Evolutionary conservation across 2,329 filamentous ascomycete species (phyloP), one percentile per base, ranked within the genome.

Genomic region (Massarina eburnea): DNA sequence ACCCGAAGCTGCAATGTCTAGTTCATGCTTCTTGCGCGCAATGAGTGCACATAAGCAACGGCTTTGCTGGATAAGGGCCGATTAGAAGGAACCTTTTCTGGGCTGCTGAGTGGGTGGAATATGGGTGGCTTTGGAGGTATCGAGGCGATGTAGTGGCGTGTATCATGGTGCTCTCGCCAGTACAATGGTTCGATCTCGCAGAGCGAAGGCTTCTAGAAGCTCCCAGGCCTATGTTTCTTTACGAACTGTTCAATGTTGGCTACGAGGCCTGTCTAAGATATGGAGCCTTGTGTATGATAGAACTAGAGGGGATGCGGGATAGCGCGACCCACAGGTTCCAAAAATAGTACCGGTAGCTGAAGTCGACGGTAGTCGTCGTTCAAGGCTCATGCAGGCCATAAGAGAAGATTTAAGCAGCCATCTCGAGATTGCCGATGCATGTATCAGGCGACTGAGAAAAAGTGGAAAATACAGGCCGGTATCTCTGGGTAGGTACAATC

Each of bases 141-240:
- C n/a, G n/a, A n/a, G n/a, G n/a, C n/a, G n/a, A n/a, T n/a, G n/a
- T n/a, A n/a, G n/a, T n/a, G n/a, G n/a, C n/a, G n/a, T n/a, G n/a
- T n/a, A n/a, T n/a, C n/a, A n/a, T n/a, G n/a, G n/a, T n/a, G 9
- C 20, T 43, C 36, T 26, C 12, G 21, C 21, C 12, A 17, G n/a
- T 7, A 27, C 18, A 12, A 47, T 43, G 9, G 39, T 20, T 8
- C 40, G 27, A 29, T 27, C 9, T n/a, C 15, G 12, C 8, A 21
- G 33, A 5, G 27, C 4, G 8, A 39, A 8, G 22, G 43, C 44
- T 55, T 54, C 52, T 44, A 48, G 51, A 58, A 51, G 47, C 48
- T 14, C 33, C 54, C 52, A 52, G 46, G 50, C 48, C 39, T 55
- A 50, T 43, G 39, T 39, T 29, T 35, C 30, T 47, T 33, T 4